Conservation (phyloP, 2,329 filamentous ascomycete species). For the Gyromitra esculenta region DNA sequence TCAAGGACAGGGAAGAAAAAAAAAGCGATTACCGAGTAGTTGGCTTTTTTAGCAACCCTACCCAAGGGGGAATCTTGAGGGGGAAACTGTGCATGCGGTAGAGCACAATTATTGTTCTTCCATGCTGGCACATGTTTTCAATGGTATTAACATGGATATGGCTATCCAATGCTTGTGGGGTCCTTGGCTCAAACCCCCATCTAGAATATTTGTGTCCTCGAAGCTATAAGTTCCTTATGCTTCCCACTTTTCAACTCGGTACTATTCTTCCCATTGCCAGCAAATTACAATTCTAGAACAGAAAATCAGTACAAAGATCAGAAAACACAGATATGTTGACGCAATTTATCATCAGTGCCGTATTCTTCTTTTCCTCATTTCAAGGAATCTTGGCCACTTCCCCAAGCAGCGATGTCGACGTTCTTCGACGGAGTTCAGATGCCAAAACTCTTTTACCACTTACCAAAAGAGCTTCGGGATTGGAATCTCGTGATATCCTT, state of each 20-base stretch:
- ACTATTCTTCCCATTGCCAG: background rate
- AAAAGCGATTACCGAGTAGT: background rate
- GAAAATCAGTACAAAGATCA: background rate
- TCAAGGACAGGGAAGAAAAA: background rate
- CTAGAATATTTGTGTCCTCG: background rate
- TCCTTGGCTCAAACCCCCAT: background rate
- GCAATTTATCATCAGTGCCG: constrained; percentile 21
- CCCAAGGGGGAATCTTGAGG: background rate
- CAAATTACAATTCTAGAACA: background rate
- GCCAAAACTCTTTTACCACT: constrained; percentile 14
- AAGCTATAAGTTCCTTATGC: constrained; percentile 20
- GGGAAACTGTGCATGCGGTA: background rate
- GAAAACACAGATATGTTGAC: constrained; percentile 10
- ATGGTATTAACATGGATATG: background rate
- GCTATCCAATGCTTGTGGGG: background rate
- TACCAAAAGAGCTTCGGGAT: constrained; percentile 3
- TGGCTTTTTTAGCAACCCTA: background rate
- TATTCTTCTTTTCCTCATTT: constrained; percentile 11
- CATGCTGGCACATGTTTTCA: background rate
- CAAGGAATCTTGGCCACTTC: constrained; percentile 18
- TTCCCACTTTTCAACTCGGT: background rate
- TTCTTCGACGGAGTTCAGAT: constrained; percentile 1
- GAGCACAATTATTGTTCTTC: background rate
- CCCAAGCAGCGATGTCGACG: constrained; percentile 12
- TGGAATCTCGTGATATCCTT: constrained; percentile 25